Percentiles rank a stretch among this genome's conserved stretches.
phyloP scores from a whole-genome alignment of 2,329 filamentous ascomycete species.

The Capronia americana region DNA sequence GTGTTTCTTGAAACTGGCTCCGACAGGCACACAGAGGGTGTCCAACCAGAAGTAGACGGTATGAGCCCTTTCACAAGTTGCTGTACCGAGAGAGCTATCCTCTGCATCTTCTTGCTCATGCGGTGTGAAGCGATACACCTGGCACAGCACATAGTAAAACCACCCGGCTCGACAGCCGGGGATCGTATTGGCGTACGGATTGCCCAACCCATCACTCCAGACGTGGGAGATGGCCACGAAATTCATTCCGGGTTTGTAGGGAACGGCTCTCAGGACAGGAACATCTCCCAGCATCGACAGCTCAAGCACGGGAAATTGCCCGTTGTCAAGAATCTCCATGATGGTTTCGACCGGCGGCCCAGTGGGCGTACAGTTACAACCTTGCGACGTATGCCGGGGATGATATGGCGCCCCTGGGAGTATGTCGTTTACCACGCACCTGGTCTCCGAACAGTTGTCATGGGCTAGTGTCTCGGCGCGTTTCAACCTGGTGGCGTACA shows the following conservation, averaged over 20 bases:
- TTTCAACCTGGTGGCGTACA: neutral
- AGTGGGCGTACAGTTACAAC: neutral
- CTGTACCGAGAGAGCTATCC: neutral
- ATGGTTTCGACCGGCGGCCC: neutral
- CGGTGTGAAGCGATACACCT: neutral
- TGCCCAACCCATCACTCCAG: slow-evolving; percentile 8
- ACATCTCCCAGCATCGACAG: neutral
- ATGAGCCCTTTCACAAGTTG: neutral
- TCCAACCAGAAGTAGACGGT: neutral
- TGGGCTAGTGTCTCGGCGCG: neutral
- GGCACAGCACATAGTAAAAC: neutral
- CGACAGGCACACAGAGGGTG: neutral
- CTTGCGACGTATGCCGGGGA: neutral
- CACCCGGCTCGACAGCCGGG: neutral
- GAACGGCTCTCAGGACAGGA: neutral
- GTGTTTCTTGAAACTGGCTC: neutral
- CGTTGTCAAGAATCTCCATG: neutral
- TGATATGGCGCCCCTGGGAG: neutral
- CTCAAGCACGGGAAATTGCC: neutral
- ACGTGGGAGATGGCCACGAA: slow-evolving; percentile 14
- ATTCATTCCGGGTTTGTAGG: neutral
- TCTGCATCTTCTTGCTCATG: neutral
- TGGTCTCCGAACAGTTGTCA: neutral
- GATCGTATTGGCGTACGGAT: slow-evolving; percentile 1
- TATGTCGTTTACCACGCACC: neutral